A percentile compares a stretch with the other conserved stretches of the same genome.
These are phyloP conservation scores for Knoxdaviesia capensis DNA, from an alignment of 2,329 filamentous ascomycete species.

Conservation along the genomic window DNA sequence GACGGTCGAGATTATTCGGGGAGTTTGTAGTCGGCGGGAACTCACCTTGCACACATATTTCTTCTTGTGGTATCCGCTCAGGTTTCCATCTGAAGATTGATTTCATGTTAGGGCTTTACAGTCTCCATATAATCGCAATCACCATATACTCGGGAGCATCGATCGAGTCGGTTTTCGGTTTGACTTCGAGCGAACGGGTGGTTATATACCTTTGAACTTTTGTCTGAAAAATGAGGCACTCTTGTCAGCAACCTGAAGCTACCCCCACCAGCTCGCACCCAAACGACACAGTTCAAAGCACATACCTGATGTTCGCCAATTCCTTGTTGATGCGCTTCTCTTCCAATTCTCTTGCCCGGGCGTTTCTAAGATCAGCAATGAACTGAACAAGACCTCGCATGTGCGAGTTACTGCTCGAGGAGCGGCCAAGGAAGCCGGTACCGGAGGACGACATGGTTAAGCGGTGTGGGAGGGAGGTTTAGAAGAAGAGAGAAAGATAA, in stretches of 20 bases:
- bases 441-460: constrained; percentile 32
- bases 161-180: no score
- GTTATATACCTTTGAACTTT: constrained; percentile 63
- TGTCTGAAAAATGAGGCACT: constrained; percentile 30
- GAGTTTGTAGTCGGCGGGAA: constrained; percentile 1
- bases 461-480: no score
- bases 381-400: constrained; percentile 87
- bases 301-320: constrained; percentile 78
- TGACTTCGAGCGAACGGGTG: no score
- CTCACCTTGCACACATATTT: constrained; percentile 96
- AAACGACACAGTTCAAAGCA: constrained; percentile 5
- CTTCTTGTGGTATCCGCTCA: constrained; percentile 97
- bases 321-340: constrained; percentile 99
- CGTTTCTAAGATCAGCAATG: constrained; percentile 91
- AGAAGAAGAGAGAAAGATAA: no score
- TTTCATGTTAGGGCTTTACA: constrained; percentile 9
- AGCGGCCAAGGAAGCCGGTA: constrained; percentile 44
- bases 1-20: not conserved
- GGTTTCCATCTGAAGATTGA: constrained; percentile 43
- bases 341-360: constrained; percentile 81
- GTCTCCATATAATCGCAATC: not conserved
- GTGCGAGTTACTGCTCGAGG: constrained; percentile 42
- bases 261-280: not conserved
- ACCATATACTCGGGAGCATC: no score
- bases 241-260: not conserved